Conservation (phyloP, 1,284 basidiomycete species). For the Xerocomus amazonicus region DNA sequence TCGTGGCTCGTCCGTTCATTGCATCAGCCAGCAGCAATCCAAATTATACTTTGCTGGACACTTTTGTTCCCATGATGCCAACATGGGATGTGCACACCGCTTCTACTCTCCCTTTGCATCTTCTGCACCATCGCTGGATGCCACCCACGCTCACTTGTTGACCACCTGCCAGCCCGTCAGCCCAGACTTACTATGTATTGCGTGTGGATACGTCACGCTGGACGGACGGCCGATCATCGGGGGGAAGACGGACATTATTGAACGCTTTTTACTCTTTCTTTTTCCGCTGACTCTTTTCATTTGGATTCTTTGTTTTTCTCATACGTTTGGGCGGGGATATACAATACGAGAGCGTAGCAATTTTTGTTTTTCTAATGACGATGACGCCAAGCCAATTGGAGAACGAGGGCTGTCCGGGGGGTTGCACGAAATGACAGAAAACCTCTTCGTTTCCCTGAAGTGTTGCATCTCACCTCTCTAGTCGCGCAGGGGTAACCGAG, state of each 20-base stretch:
- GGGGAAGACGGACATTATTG: constrained; percentile 26
- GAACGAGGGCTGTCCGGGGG: constrained; percentile 23
- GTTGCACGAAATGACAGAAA: background rate
- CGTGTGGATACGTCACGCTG: constrained; percentile 27
- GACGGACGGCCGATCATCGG: constrained; percentile 16
- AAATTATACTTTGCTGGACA: constrained; percentile 25
- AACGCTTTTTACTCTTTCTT: constrained; percentile 4
- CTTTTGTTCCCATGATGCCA: constrained; percentile 17
- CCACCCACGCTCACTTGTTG: constrained; percentile 21
- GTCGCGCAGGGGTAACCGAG: constrained; percentile 7
- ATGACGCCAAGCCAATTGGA: constrained; percentile 10
- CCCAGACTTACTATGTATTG: constrained; percentile 22
- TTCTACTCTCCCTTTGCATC: constrained; percentile 2
- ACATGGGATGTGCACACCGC: constrained; percentile 12
- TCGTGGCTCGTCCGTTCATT: constrained; percentile 26
- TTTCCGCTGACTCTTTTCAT: constrained; percentile 12
- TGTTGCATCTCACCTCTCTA: constrained; percentile 21
- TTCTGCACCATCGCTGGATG: background rate
- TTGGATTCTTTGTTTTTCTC: constrained; percentile 10
- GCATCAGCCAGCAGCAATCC: constrained; percentile 17
- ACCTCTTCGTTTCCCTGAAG: background rate
- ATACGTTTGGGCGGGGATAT: constrained; percentile 19
- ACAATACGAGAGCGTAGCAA: constrained; percentile 29
- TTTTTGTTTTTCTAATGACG: constrained; percentile 25
- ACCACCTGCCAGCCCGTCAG: constrained; percentile 6